Conservation (phyloP, 257 asterid species). For the Oldenlandia corymbosa region DNA sequence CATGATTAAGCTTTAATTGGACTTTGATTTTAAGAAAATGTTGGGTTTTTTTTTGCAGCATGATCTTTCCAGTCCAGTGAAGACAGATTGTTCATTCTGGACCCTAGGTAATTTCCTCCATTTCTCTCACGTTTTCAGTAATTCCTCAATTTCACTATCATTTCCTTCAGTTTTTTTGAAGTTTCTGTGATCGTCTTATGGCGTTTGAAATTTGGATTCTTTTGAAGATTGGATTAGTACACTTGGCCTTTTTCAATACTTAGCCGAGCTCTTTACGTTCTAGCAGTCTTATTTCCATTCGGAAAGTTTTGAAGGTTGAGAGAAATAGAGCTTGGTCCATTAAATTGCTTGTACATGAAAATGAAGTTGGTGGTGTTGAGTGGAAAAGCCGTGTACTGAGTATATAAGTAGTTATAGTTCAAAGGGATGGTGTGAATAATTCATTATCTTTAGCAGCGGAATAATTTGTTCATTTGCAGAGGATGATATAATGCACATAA, state of each 20-base stretch:
- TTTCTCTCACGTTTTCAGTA: background rate
- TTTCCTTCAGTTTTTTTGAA: too few relatives aligned
- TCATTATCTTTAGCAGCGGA: too few relatives aligned
- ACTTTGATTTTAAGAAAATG: background rate
- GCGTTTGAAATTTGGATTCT: background rate
- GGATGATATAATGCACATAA: slow-evolving; percentile 81
- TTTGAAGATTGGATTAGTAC: background rate
- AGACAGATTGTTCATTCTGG: slow-evolving; percentile 95
- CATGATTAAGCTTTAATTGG: background rate
- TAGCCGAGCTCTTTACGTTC: too few relatives aligned
- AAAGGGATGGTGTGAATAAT: background rate
- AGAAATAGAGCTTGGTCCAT: background rate
- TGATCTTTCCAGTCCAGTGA: slow-evolving; percentile 72
- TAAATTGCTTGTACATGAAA: background rate
- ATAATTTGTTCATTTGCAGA: slow-evolving; percentile 36
- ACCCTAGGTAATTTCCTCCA: slow-evolving; percentile 66
- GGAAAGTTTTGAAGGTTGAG: background rate
- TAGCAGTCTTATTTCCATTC: background rate
- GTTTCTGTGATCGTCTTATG: background rate
- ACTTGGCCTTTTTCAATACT: too few relatives aligned
- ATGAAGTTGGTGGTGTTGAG: background rate
- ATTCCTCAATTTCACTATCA: too few relatives aligned
- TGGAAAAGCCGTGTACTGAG: background rate
- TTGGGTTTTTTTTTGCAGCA: slow-evolving; percentile 36
- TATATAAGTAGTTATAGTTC: too few relatives aligned